phyloP scores from a whole-genome alignment of 2,329 filamentous ascomycete species.

The Coniochaeta sp. region DNA sequence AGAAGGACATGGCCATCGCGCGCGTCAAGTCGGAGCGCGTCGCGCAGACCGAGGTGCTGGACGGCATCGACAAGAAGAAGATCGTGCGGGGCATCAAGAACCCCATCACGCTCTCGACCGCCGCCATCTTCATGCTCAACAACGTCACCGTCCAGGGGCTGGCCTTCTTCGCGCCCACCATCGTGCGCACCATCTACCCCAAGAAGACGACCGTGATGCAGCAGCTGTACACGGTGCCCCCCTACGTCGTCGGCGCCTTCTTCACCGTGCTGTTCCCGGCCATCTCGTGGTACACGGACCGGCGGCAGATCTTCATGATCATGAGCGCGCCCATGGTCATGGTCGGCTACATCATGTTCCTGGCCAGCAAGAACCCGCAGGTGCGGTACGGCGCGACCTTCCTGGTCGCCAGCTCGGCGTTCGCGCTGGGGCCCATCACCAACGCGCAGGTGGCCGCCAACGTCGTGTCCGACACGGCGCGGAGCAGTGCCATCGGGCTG shows the following conservation, averaged over 20 bases:
- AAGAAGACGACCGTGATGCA: slow-evolving; percentile 46
- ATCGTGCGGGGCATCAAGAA: slow-evolving; percentile 54
- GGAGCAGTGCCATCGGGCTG: slow-evolving; percentile 29
- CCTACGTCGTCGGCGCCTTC: slow-evolving; percentile 59
- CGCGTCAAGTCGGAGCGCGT: slow-evolving; percentile 58
- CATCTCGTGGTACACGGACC: slow-evolving; percentile 51
- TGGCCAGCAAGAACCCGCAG: slow-evolving; percentile 40
- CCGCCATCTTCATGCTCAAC: slow-evolving; percentile 55
- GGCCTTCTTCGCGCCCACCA: slow-evolving; percentile 65
- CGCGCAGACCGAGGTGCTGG: slow-evolving; percentile 49
- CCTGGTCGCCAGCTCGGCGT: slow-evolving; percentile 55
- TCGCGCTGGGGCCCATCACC: slow-evolving; percentile 54
- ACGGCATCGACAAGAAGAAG: slow-evolving; percentile 41
- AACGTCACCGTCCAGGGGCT: slow-evolving; percentile 68
- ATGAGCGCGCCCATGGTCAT: slow-evolving; percentile 52
- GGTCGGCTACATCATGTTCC: slow-evolving; percentile 61
- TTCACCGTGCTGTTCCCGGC: slow-evolving; percentile 53
- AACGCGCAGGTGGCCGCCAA: slow-evolving; percentile 62
- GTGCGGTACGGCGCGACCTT: slow-evolving; percentile 63
- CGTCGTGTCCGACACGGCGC: slow-evolving; percentile 61
- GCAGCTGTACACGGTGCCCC: slow-evolving; percentile 64
- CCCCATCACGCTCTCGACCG: slow-evolving; percentile 43
- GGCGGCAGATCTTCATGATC: slow-evolving; percentile 53
- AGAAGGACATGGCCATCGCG: slow-evolving; percentile 52
- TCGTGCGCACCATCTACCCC: slow-evolving; percentile 63